Conservation (phyloP, 345 rosid species). For the Mangifera indica region DNA sequence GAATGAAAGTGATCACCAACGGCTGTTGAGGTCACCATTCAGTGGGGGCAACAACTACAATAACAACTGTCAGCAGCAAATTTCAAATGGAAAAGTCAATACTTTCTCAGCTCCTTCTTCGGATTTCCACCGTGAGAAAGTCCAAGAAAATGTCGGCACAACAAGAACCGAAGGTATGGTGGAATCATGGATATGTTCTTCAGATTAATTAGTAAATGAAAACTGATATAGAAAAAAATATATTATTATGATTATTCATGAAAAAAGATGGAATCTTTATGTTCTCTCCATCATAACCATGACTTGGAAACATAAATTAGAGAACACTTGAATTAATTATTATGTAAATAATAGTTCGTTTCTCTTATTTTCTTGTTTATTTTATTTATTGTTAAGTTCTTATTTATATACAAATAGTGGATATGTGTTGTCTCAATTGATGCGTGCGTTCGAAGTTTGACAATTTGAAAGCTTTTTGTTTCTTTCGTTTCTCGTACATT, state of each 20-base stretch:
- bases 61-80: slow-evolving; percentile 28
- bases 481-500: slow-evolving; percentile 5
- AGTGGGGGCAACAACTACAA: slow-evolving; percentile 25
- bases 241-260: slow-evolving; percentile 29
- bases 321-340: slow-evolving; percentile 5
- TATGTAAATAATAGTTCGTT: slow-evolving; percentile 39
- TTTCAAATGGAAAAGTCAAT: slow-evolving; percentile 35
- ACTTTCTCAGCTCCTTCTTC: slow-evolving; percentile 26
- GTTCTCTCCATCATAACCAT: slow-evolving; percentile 30
- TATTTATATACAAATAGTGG: slow-evolving; percentile 2
- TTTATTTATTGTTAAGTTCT: not conserved
- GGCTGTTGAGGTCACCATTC: slow-evolving; percentile 36
- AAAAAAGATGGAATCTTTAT: slow-evolving; percentile 33
- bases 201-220: slow-evolving; percentile 54
- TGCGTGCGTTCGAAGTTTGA: not conserved
- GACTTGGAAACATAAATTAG: slow-evolving; percentile 29
- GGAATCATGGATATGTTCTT: slow-evolving; percentile 87
- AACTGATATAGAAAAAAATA: not conserved
- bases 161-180: slow-evolving; percentile 63
- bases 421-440: not conserved
- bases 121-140: slow-evolving; percentile 36
- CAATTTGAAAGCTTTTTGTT: not conserved
- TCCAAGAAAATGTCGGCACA: slow-evolving; percentile 30
- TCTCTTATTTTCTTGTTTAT: not conserved
- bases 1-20: slow-evolving; percentile 34